Conservation (phyloP, 2,329 filamentous ascomycete genomes). For the Cladosporium sp. region DNA sequence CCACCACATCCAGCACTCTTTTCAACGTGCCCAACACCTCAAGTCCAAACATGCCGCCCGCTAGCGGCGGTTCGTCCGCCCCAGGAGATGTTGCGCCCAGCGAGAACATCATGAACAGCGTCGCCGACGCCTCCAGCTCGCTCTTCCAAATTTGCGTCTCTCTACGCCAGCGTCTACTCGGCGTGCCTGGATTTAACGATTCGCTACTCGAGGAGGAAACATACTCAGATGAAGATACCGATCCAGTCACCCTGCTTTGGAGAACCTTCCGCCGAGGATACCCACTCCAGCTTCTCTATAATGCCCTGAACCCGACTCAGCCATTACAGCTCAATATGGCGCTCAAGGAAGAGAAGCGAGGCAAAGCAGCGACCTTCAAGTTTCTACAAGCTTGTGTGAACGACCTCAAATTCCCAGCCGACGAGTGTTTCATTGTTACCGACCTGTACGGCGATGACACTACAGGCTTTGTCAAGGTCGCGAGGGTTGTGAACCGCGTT, state of each 20-base stretch:
- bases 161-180: conserved; percentile 73
- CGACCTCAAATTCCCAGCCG: conserved; percentile 71
- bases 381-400: conserved; percentile 87
- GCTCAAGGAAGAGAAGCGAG: conserved; percentile 66
- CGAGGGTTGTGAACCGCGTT: conserved; percentile 86
- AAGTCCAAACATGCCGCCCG: conserved; percentile 15
- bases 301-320: conserved; percentile 68
- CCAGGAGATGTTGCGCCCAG: conserved; percentile 67
- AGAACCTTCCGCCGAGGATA: conserved; percentile 76
- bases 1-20: conserved; percentile 42
- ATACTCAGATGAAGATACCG: conserved; percentile 62
- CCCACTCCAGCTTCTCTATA: conserved; percentile 85
- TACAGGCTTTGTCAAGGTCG: conserved; percentile 95
- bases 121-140: conserved; percentile 84
- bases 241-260: conserved; percentile 90
- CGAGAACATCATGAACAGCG: conserved; percentile 94
- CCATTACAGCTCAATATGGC: conserved; percentile 49
- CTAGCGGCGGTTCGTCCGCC: conserved; percentile 31
- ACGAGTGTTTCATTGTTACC: conserved; percentile 85
- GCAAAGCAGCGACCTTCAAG: conserved; percentile 85
- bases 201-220: conserved; percentile 70
- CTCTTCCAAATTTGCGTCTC: conserved; percentile 93
- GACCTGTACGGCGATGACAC: conserved; percentile 93
- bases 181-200: conserved; percentile 77
- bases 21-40: conserved; percentile 34